Percentiles rank a stretch among this genome's conserved stretches.
These are phyloP conservation scores for Solanum hybrid DNA, from an alignment of 305 asterid genomes.

Conservation along the genomic window DNA sequence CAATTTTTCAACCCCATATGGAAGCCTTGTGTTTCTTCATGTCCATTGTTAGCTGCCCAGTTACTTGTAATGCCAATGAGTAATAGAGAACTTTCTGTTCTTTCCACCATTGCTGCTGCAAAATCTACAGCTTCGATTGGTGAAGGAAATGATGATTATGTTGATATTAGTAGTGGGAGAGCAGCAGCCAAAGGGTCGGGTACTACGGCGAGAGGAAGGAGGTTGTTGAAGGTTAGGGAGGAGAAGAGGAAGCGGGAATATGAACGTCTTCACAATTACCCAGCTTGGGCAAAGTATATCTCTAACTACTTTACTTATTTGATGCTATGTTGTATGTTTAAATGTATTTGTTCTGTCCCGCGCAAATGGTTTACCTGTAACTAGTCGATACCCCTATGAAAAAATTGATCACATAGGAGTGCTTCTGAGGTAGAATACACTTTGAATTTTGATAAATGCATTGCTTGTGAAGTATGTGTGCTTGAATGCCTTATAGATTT, in stretches of 20 bases:
- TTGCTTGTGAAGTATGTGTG: background rate
- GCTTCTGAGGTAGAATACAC: background rate
- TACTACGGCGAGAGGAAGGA: slow-evolving; percentile 81
- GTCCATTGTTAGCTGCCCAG: background rate
- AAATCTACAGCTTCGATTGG: background rate
- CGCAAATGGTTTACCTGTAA: background rate
- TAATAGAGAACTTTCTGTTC: background rate
- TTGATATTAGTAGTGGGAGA: slow-evolving; percentile 17
- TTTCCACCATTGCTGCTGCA: background rate
- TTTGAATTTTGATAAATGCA: background rate
- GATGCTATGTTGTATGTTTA: background rate
- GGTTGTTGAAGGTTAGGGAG: slow-evolving; percentile 77
- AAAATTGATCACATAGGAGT: background rate
- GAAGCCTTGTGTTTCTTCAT: background rate
- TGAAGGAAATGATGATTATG: background rate
- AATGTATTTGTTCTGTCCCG: background rate
- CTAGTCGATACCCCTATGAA: background rate
- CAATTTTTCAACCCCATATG: background rate
- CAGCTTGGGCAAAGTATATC: slow-evolving; percentile 91
- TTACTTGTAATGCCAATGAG: background rate
- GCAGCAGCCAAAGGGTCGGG: slow-evolving; percentile 68
- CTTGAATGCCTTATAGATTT: background rate
- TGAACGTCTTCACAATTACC: slow-evolving; percentile 61
- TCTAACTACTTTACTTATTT: background rate
- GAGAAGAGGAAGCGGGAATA: slow-evolving; percentile 80